Evolutionary conservation across 257 asterid genomes (phyloP).

Genomic region (Misopates orontium): DNA sequence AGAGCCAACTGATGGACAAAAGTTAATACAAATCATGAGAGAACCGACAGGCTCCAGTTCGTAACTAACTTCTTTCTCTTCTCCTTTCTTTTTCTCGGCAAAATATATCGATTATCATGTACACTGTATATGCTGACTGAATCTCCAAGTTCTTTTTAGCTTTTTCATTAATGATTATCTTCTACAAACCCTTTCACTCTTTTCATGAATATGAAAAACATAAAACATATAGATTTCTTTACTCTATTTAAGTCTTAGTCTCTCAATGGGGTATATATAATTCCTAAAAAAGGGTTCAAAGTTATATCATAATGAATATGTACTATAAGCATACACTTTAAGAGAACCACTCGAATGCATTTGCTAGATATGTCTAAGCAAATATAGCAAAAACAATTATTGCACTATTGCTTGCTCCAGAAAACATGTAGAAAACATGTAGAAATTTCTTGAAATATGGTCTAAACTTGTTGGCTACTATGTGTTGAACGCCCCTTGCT

Average conservation of each 20-base stretch:
- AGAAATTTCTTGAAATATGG: constrained; percentile 4
- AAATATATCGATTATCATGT: no score
- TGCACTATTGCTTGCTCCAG: constrained; percentile 19
- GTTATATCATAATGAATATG: background rate
- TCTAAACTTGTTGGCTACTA: constrained; percentile 26
- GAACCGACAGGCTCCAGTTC: constrained; percentile 31
- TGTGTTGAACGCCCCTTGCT: constrained; percentile 28
- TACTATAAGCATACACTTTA: constrained; percentile 1
- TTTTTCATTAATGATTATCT: background rate
- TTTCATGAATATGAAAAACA: no score
- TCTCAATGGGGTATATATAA: constrained; percentile 9
- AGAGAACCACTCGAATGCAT: constrained; percentile 2
- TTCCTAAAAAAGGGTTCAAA: constrained; percentile 9
- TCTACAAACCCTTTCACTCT: background rate
- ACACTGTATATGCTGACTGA: background rate
- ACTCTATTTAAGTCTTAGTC: background rate
- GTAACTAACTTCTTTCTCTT: constrained; percentile 19
- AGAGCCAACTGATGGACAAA: constrained; percentile 29
- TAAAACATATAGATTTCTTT: no score
- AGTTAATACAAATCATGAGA: background rate
- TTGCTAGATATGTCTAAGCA: constrained; percentile 7
- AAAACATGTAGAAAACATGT: no score
- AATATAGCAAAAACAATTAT: constrained; percentile 10
- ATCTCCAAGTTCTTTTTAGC: background rate
- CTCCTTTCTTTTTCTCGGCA: constrained; percentile 26